Evolutionary conservation across 169 alveolate species (phyloP), one percentile per base, ranked within the genome.

Genomic region (Cryptosporidium parvum): DNA sequence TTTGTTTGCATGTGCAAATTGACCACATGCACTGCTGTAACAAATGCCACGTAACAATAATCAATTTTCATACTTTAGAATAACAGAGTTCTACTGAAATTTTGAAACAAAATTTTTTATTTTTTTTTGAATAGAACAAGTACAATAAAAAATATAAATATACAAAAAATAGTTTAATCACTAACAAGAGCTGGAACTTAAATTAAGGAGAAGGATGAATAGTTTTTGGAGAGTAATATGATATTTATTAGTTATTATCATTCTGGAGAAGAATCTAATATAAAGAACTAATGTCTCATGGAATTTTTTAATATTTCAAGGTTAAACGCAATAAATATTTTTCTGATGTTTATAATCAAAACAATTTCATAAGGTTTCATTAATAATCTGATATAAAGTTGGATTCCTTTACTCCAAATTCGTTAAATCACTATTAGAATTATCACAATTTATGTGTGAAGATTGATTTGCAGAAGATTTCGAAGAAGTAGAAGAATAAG

Each of bases 31-130:
- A 56, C 4, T 48, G 3, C n/a, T 56, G 29, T 7, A 21, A 23
- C n/a, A 56, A 56, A 56, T 56, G 37, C 67, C 67, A 56, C 67
- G 67, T 56, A 56, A 56, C 21, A 2, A 12, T 1, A 56, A 56
- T 56, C 2, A 48, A 48, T 12, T 0, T 2, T 14, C 12, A 16
- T 48, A 14, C 18, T 14, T 48, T 14, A 21, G 21, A 3, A 2
- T 48, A 5, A 48, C 7, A 37, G 12, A 48, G 12, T 3, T 12
- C 56, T 14, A 48, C 1, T 42, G 3, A 42, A 42, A 9, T 42
- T 42, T 9, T 42, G 0, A 9, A 42, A 42, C 4, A 9, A 42
- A 42, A 42, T 42, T 42, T 42, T 7, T 42, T 42, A 8, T 42
- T 7, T 42, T 42, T 42, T 42, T 9, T 8, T 42, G 16, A 42